A percentile compares a stretch with the other conserved stretches of the same genome.
Conservation (phyloP, 305 asterid species). For the Plantago rigida region DNA sequence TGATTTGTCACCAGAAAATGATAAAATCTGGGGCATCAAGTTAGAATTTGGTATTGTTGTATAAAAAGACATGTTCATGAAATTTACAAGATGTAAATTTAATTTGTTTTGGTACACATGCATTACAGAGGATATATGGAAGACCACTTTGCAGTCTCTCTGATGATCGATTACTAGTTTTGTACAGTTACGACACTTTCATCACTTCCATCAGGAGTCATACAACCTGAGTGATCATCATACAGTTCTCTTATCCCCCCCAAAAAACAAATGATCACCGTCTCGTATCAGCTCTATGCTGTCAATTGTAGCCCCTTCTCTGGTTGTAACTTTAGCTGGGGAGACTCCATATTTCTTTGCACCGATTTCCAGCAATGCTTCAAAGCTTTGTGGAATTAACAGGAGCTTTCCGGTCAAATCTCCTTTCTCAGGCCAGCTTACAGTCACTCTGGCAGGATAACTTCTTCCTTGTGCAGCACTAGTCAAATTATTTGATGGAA, state of each 20-base stretch:
- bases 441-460: constrained; percentile 46
- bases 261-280: constrained; percentile 57
- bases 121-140: not conserved
- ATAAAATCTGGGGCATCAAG: too few species aligned
- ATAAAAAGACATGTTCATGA: too few species aligned
- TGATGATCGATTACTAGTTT: not conserved
- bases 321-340: constrained; percentile 38
- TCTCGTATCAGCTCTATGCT: constrained; percentile 64
- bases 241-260: constrained; percentile 25
- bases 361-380: constrained; percentile 45
- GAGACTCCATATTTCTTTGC: constrained; percentile 39
- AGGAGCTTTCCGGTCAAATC: constrained; percentile 53
- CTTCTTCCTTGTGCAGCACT: constrained; percentile 21
- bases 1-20: too few species aligned
- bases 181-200: too few species aligned
- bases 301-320: constrained; percentile 57
- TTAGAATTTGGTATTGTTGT: too few species aligned
- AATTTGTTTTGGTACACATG: not conserved
- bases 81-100: not conserved
- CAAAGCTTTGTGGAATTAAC: constrained; percentile 47
- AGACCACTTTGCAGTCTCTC: constrained; percentile 28
- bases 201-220: constrained; percentile 2
- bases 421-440: constrained; percentile 68
- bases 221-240: constrained; percentile 8
- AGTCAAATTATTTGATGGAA: constrained; percentile 26